phyloP scores from a whole-genome alignment of 495 filamentous ascomycete species.

The Penicillium argentinense region DNA sequence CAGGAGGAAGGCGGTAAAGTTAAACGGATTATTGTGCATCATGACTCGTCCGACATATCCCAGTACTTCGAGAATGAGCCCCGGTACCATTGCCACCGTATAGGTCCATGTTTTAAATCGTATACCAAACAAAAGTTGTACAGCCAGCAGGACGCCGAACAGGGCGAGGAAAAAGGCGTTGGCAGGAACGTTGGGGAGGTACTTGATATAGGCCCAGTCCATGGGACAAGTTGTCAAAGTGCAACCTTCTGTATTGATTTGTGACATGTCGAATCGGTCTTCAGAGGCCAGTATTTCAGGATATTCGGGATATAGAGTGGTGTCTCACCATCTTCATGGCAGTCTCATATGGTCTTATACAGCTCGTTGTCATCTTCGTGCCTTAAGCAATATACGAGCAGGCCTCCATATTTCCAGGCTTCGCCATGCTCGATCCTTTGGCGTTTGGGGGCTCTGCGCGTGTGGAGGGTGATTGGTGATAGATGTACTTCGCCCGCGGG shows the following conservation, averaged over 20 bases:
- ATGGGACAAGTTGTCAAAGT: slow-evolving; percentile 37
- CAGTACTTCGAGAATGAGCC: slow-evolving; percentile 37
- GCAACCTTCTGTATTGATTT: slow-evolving; percentile 20
- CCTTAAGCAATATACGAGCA: too few species aligned
- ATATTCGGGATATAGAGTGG: too few species aligned
- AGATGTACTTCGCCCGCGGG: too few species aligned
- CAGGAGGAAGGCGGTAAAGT: slow-evolving; percentile 38
- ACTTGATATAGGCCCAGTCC: slow-evolving; percentile 30
- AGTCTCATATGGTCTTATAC: too few species aligned
- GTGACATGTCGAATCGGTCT: slow-evolving; percentile 3
- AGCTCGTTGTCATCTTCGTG: slow-evolving; percentile 4
- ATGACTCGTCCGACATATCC: slow-evolving; percentile 42
- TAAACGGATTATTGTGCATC: slow-evolving; percentile 40
- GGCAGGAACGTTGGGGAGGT: slow-evolving; percentile 34
- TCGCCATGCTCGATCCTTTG: too few species aligned
- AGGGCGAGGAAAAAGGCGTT: slow-evolving; percentile 36
- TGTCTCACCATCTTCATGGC: too few species aligned
- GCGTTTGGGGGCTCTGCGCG: too few species aligned
- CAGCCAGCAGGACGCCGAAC: slow-evolving; percentile 29
- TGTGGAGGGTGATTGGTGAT: too few species aligned
- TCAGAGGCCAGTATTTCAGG: too few species aligned
- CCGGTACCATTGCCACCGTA: slow-evolving; percentile 20
- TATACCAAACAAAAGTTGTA: slow-evolving; percentile 29
- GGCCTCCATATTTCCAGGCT: too few species aligned
- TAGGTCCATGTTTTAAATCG: slow-evolving; percentile 32